Percentiles rank a stretch among this genome's conserved stretches.
Evolutionary conservation across 106 monocot species (phyloP).

Genomic region (Apostasia ramifera): DNA sequence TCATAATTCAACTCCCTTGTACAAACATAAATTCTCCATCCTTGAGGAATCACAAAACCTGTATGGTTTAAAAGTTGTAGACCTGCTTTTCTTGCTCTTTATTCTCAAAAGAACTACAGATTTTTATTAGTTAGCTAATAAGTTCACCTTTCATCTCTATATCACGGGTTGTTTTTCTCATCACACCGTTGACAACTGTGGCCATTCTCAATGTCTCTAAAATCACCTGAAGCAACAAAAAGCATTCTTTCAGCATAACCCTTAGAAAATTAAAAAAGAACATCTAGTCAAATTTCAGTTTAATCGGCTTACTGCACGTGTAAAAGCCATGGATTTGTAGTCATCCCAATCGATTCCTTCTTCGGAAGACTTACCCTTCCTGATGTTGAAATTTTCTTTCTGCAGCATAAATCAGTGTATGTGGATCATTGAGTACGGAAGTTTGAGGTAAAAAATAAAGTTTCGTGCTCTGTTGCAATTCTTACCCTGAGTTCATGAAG

Average conservation of each 20-base stretch:
- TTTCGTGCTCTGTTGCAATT: not conserved
- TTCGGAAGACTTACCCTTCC: slow-evolving; percentile 47
- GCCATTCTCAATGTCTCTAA: slow-evolving; percentile 81
- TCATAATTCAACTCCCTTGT: slow-evolving; percentile 94
- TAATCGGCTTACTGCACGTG: slow-evolving; percentile 58
- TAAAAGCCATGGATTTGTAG: slow-evolving; percentile 88
- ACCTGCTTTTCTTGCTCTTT: not conserved
- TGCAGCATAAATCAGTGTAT: slow-evolving; percentile 15
- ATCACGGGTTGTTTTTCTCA: slow-evolving; percentile 87
- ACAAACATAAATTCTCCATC: slow-evolving; percentile 93
- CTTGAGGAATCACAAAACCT: slow-evolving; percentile 82
- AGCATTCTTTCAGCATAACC: not conserved
- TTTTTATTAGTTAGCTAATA: not conserved
- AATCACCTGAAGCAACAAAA: slow-evolving; percentile 55
- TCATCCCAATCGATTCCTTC: slow-evolving; percentile 80
- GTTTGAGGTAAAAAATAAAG: not conserved
- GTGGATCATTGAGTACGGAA: not conserved
- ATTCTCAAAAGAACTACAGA: not conserved
- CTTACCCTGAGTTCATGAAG: slow-evolving; percentile 81
- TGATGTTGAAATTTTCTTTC: slow-evolving; percentile 77
- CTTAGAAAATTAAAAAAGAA: not conserved
- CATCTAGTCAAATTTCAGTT: not conserved
- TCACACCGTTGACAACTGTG: slow-evolving; percentile 84
- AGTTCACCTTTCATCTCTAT: slow-evolving; percentile 75
- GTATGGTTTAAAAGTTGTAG: not conserved